Conservation (phyloP, 2,329 filamentous ascomycete species). For the Colletotrichum somersetense region DNA sequence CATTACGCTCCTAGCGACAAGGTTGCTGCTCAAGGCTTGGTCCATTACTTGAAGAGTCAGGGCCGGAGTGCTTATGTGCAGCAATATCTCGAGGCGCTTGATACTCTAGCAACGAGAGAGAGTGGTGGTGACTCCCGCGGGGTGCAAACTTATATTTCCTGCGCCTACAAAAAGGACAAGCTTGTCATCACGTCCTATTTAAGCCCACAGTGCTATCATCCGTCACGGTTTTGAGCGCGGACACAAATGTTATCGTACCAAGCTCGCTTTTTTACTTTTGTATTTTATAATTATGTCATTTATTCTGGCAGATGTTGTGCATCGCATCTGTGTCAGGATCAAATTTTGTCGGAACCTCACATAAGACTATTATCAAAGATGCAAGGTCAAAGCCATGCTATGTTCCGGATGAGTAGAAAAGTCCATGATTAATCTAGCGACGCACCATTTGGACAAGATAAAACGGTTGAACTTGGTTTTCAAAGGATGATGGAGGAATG, state of each 20-base stretch:
- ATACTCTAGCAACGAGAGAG: background rate
- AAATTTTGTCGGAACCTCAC: too few species aligned
- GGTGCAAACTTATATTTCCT: conserved; percentile 20
- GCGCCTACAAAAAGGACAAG: conserved; percentile 9
- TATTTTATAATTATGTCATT: too few species aligned
- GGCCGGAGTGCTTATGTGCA: background rate
- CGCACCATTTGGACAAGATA: too few species aligned
- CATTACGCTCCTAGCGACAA: conserved; percentile 48
- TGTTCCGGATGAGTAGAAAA: too few species aligned
- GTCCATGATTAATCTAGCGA: too few species aligned
- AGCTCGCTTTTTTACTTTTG: too few species aligned
- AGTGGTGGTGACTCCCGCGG: background rate
- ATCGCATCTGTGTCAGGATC: too few species aligned
- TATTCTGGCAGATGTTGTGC: too few species aligned
- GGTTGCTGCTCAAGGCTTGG: conserved; percentile 1
- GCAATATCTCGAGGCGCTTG: background rate
- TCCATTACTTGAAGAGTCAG: conserved; percentile 2
- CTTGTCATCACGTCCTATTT: conserved; percentile 19
- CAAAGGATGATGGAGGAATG: too few species aligned
- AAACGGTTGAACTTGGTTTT: too few species aligned
- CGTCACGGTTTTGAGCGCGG: background rate
- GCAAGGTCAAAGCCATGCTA: too few species aligned
- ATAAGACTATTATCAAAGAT: too few species aligned
- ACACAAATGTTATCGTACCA: background rate
- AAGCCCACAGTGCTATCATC: conserved; percentile 13